These are phyloP conservation scores for Talaromyces thailandensis DNA, from an alignment of 495 filamentous ascomycete species.

Conservation along the genomic window DNA sequence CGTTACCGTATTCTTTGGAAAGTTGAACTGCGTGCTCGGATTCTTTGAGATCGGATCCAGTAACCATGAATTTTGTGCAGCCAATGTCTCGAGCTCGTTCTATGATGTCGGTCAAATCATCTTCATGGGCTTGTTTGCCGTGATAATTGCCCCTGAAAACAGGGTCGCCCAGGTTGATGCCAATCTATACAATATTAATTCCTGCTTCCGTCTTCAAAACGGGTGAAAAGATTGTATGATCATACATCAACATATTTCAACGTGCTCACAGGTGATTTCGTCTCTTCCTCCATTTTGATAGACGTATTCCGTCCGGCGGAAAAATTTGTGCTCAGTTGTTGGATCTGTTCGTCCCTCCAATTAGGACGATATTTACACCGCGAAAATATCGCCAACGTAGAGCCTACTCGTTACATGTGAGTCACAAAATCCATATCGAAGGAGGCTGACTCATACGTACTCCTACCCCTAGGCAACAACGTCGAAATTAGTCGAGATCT, in stretches of 20 bases:
- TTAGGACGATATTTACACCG: background rate
- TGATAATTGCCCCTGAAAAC: conserved; percentile 80
- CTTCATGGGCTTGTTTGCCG: conserved; percentile 68
- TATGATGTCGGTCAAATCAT: conserved; percentile 70
- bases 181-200: conserved; percentile 43
- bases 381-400: background rate
- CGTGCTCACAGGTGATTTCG: conserved; percentile 16
- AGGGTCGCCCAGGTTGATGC: conserved; percentile 88
- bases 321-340: background rate
- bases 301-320: background rate
- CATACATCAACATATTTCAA: conserved; percentile 38
- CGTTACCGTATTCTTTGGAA: conserved; percentile 61
- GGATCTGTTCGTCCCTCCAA: background rate
- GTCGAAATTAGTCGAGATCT: background rate
- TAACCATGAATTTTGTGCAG: conserved; percentile 84
- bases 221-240: background rate
- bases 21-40: conserved; percentile 67
- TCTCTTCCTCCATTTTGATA: conserved; percentile 21
- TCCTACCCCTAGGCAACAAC: background rate
- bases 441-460: background rate
- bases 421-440: background rate
- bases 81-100: conserved; percentile 66
- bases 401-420: background rate
- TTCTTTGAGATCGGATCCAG: conserved; percentile 78
- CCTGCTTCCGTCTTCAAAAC: background rate